Base-by-base conservation (phyloP, 176 grass and related monocot species). In the Oryza brachyantha region DNA sequence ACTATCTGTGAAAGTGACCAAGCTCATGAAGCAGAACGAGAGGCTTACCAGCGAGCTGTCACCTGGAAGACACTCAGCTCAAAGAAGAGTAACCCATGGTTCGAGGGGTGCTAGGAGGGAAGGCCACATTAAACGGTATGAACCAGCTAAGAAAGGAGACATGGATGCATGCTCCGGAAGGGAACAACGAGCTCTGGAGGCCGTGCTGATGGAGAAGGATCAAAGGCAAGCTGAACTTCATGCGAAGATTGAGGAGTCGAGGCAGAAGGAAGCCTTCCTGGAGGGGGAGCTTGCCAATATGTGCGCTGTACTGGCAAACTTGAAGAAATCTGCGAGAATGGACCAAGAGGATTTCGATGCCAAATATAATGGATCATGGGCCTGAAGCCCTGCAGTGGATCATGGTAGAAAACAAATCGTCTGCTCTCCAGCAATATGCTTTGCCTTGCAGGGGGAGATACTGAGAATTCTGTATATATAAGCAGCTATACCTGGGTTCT, bases 1-100 rank as follows among this genome's bases (percentile, higher is more conserved):
- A 27, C 81, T 97, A 16, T 93, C 93, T 14, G 83, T 86, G 80
- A 85, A 97, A 85, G 88, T 97, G 38, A 91, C 85, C 13, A 93
- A 97, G 87, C 88, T 97, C 70, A 93, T 93, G 93, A 85, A 85
- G 55, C 93, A 83, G 25, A 97, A 97, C 64, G 85, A 97, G 75
- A 91, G 79, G 72, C 83, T 97, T 64, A 24, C 63, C 24, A 36
- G 58, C 37, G 88, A 93, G 66, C 85, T 97, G 80, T 80, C 88
- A 28, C 84, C 87, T 21, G 61, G 68, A 57, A 97, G 62, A 86
- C 93, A 80, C 45, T 84, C 87, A 45, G 68, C 63, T 86, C 93
- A 82, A 61, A 76, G 76, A 31, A 88, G 90, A 70, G 13, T 70
- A 64, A 88, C 31, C 70, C 92, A 82, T 65, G 86, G 84, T 41